Base-by-base conservation (phyloP, 140 eudicot genomes). In the Cichorium intybus region DNA sequence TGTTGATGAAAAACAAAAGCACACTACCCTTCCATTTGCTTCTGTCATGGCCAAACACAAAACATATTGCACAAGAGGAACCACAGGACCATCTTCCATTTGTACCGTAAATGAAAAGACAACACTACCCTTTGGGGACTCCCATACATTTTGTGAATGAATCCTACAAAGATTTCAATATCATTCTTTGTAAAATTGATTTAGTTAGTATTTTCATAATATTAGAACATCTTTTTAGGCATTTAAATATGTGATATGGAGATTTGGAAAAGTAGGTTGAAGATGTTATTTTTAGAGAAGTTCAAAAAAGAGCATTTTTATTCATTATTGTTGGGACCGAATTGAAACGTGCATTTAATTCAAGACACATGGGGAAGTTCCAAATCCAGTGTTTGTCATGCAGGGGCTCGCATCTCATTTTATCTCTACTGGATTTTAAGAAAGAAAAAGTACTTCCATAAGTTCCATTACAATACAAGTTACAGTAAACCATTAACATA, bases 11-110 rank as follows among this genome's bases (percentile, higher is more conserved):
- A n/a, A n/a, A n/a, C n/a, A n/a, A n/a, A n/a, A n/a, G n/a, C n/a
- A n/a, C n/a, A n/a, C n/a, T n/a, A n/a, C n/a, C n/a, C n/a, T n/a
- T n/a, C n/a, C n/a, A n/a, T n/a, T 66, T 65, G 99, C 97, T 75
- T 93, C 99, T 22, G 95, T 84, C 82, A 93, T 68, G 59, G 99
- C 88, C 31, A 87, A 81, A 75, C 82, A 55, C 3, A 84, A 86
- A 14, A 84, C 85, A 76, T 87, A 87, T 66, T 87, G 95, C 75
- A 87, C 82, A 73, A 71, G 81, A 14, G 99, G 99, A 68, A 93
- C 92, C 43, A 88, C 56, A 26, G 79, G 76, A 5, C 95, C 95
- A 79, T 87, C 84, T 67, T 84, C 91, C 91, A 87, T 87, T 43
- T 87, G 88, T 23, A 87, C 46, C 15, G 86, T 81, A 71, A 78